These are phyloP conservation scores for Graphilbum sp. DNA, from an alignment of 2,329 filamentous ascomycete species.

Conservation along the genomic window DNA sequence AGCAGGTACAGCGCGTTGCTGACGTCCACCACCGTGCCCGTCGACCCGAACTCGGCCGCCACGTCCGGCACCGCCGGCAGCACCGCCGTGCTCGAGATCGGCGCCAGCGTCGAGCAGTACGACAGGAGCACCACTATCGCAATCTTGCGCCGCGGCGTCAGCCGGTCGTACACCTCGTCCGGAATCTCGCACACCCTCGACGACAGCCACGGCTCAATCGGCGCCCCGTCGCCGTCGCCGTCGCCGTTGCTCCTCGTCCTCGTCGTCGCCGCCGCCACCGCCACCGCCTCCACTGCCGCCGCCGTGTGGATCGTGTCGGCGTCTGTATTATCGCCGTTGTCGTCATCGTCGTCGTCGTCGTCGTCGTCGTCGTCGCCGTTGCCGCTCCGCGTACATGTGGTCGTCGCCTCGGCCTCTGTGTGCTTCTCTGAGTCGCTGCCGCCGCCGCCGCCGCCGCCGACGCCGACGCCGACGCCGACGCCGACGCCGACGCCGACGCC, in stretches of 20 bases:
- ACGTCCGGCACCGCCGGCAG: constrained; percentile 51
- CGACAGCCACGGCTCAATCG: constrained; percentile 14
- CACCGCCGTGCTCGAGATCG: constrained; percentile 49
- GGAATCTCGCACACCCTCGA: constrained; percentile 18
- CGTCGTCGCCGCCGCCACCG: constrained; percentile 8
- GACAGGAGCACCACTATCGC: constrained; percentile 53
- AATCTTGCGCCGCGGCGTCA: constrained; percentile 44
- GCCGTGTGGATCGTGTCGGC: background rate
- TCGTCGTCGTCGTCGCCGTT: background rate
- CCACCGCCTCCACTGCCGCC: constrained; percentile 11
- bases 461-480: too few relatives aligned
- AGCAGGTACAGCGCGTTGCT: constrained; percentile 55
- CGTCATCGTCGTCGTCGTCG: constrained; percentile 1
- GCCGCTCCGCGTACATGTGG: too few relatives aligned
- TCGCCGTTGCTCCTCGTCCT: constrained; percentile 10
- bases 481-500: too few relatives aligned
- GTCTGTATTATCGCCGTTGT: background rate
- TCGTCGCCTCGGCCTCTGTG: too few relatives aligned
- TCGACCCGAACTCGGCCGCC: constrained; percentile 39
- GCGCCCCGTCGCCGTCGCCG: constrained; percentile 7
- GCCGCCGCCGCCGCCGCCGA: too few relatives aligned
- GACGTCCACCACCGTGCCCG: constrained; percentile 46
- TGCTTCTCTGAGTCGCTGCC: too few relatives aligned
- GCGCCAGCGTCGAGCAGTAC: constrained; percentile 61
- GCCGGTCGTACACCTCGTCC: constrained; percentile 47